Base-by-base conservation (phyloP, 306 rosid genomes). In the Parietaria judaica region DNA sequence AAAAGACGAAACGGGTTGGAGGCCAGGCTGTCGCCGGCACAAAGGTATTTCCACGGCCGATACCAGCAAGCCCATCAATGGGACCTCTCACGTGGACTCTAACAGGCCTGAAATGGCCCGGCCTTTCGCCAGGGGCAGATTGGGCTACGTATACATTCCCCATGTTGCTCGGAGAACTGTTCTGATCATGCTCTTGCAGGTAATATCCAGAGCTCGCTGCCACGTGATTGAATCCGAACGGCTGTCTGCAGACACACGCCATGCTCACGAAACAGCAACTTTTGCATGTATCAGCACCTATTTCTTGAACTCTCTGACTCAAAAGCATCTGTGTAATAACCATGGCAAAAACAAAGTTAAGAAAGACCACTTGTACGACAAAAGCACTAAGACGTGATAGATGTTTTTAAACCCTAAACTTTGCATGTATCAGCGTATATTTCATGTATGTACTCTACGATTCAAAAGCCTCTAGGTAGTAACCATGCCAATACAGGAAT, bases 271-370 rank as follows among this genome's bases (percentile, higher is more conserved):
- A 91, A 78, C 88, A 92, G 66, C 99, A 92, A 67, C 60, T 70
- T 82, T 78, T 88, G 95, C 96, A 88, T 17, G 99, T 86, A 70
- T 88, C 96, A 14, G 86, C 90, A 17, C 89, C 94, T 72, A 84
- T 86, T 79, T 92, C 99, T 78, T 88, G 96, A 72, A 92, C 99
- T 73, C 94, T 84, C 75, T 92, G 99, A 80, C 95, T 92, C 68
- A 92, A 86, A 72, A 92, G 99, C 95, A 88, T 88, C 99, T 92
- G 72, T 58, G 61, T 35, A 52, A 74, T 16, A 56, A 39, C 17
- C 31, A 23, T 23, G 31, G 31, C 62, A 80, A 64, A 51, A 15
- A 37, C 16, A 36, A 51, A 50, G 35, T 61, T 67, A 60, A 44
- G 48, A 45, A 16, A 76, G 58, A 67, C 75, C 51, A 38, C 55